Base-by-base conservation (phyloP, 345 rosid species). In the Clausena lansium region DNA sequence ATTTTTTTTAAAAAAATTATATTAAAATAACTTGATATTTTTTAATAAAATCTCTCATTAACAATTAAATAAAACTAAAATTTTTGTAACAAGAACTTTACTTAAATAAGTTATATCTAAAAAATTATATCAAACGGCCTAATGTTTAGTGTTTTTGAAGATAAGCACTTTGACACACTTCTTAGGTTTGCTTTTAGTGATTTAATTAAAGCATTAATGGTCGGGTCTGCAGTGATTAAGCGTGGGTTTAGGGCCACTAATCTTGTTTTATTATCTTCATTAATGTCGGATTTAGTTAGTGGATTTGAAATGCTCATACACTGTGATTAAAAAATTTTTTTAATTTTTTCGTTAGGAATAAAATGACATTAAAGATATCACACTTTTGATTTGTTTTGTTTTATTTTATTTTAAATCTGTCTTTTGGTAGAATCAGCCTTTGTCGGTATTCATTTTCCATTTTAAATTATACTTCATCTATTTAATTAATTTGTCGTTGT, bases 221-320 rank as follows among this genome's bases (percentile, higher is more conserved):
- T 65, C 27, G 69, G 25, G 41, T 10, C 59, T 25, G 36, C n/a
- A 66, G 28, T 55, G 64, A 50, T 35, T 41, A 5, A 65, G 69
- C 39, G 24, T 65, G 70, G 8, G 22, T 75, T 69, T 67, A 8
- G 24, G 71, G 70, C 70, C 82, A 79, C 70, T 73, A 74, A 73
- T 59, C 33, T 41, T 63, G 25, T 47, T 69, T 19, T 69, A n/a
- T 22, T 28, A 61, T 15, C 67, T 4, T 2, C 35, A 32, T 63
- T 17, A 63, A 63, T 32, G 39, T 32, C 17, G 41, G 24, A 9
- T 71, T 71, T 32, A 20, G 4, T 63, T 32, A 30, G 55, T 68
- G 78, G 64, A 61, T 58, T 79, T 67, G 62, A 33, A 67, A 67
- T 73, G 74, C 50, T 57, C 7, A 11, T 20, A 20, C 19, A 9